Percentiles rank a stretch among this genome's conserved stretches.
phyloP scores from a whole-genome alignment of 192 early-diverging fungal genomes.

The Coemansia erecta region DNA sequence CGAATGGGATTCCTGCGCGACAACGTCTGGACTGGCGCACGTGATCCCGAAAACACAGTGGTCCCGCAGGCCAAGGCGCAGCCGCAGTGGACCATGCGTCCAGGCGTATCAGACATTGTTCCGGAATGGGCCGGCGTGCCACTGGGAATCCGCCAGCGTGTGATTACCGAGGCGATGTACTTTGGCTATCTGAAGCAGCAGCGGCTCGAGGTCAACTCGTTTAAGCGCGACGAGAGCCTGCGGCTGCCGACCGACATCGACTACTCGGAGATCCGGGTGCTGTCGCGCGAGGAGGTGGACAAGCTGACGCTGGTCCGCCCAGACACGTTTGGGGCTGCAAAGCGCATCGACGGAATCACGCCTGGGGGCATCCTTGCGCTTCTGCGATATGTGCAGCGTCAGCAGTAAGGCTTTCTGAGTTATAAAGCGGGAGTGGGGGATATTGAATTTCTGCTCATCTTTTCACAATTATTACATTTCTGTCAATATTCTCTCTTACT shows the following conservation, averaged over 20 bases:
- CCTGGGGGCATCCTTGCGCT: slow-evolving; percentile 70
- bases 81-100: slow-evolving; percentile 8
- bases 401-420: neutral
- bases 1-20: slow-evolving; percentile 48
- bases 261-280: slow-evolving; percentile 51
- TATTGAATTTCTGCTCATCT: neutral
- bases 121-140: slow-evolving; percentile 57
- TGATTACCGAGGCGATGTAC: slow-evolving; percentile 67
- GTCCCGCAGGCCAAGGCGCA: neutral
- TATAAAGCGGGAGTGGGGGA: neutral
- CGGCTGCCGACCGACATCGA: slow-evolving; percentile 63
- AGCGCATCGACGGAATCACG: slow-evolving; percentile 78
- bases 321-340: slow-evolving; percentile 61
- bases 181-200: slow-evolving; percentile 66
- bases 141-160: slow-evolving; percentile 54
- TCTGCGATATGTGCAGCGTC: slow-evolving; percentile 58
- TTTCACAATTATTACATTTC: neutral
- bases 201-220: slow-evolving; percentile 58
- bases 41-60: slow-evolving; percentile 25
- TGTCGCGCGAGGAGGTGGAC: slow-evolving; percentile 53
- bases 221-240: slow-evolving; percentile 67
- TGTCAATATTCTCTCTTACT: neutral
- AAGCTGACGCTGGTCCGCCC: slow-evolving; percentile 37
- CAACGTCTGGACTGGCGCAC: slow-evolving; percentile 41
- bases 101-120: slow-evolving; percentile 43